These are phyloP conservation scores for Kwoniella sp. DNA, from an alignment of 768 basidiomycete genomes.

Conservation along the genomic window DNA sequence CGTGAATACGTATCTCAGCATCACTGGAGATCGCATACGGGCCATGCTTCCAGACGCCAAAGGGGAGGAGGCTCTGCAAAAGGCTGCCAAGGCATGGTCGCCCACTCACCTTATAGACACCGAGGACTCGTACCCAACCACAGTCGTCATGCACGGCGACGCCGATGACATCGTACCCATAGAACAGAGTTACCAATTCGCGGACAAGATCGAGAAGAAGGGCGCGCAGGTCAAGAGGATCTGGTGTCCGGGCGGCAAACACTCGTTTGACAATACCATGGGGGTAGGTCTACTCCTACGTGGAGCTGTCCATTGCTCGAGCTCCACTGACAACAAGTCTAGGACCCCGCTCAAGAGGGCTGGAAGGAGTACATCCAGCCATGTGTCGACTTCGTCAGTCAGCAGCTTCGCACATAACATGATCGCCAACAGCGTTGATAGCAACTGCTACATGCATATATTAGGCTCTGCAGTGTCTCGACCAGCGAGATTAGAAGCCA, in stretches of 20 bases:
- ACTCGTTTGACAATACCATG: conserved; percentile 18
- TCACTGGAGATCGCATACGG: neutral
- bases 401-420: too few relatives aligned
- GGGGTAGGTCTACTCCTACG: conserved; percentile 7
- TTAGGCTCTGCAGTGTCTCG: too few relatives aligned
- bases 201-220: conserved; percentile 5
- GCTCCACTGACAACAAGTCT: neutral
- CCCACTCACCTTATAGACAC: conserved; percentile 2
- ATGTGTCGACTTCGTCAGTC: conserved; percentile 19
- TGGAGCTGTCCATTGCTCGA: neutral
- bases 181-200: conserved; percentile 15
- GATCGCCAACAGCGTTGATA: too few relatives aligned
- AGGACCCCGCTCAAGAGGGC: conserved; percentile 19
- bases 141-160: conserved; percentile 20
- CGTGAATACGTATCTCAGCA: neutral
- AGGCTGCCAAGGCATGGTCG: neutral
- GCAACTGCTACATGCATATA: too few relatives aligned
- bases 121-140: conserved; percentile 16
- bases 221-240: conserved; percentile 1
- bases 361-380: conserved; percentile 28
- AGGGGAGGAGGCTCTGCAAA: conserved; percentile 1
- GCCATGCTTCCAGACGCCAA: neutral
- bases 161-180: conserved; percentile 13
- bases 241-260: conserved; percentile 7
- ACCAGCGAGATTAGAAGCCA: conserved; percentile 24